These are phyloP conservation scores for Penicillium steckii DNA, from an alignment of 495 filamentous ascomycete species.

Conservation along the genomic window DNA sequence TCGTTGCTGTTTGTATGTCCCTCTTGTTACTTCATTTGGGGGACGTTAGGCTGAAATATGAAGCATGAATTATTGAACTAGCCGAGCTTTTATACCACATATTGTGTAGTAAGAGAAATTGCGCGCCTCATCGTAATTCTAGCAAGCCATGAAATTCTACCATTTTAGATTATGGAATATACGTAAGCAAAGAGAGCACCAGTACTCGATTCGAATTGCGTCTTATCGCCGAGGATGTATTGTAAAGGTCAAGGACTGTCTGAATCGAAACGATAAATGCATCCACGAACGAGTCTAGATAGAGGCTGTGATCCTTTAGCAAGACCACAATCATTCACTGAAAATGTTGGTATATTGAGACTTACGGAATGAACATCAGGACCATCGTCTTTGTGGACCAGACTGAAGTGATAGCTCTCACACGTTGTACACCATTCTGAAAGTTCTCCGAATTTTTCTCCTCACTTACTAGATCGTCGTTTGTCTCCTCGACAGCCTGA, in stretches of 20 bases:
- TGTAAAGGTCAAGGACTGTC: conserved; percentile 9
- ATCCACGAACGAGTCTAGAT: background rate
- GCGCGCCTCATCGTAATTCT: no score
- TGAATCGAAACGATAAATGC: background rate
- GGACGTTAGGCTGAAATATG: no score
- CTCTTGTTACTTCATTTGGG: no score
- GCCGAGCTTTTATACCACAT: no score
- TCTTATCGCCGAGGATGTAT: conserved; percentile 54
- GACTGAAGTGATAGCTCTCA: conserved; percentile 5
- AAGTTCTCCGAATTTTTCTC: conserved; percentile 1
- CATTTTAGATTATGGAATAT: no score
- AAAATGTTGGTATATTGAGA: background rate
- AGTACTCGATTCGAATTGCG: no score
- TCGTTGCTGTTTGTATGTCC: no score
- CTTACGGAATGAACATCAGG: conserved; percentile 9
- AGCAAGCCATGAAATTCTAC: no score
- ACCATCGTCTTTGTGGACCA: conserved; percentile 7
- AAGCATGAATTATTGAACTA: no score
- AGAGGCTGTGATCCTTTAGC: background rate
- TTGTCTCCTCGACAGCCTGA: background rate
- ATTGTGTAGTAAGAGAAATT: no score
- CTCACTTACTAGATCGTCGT: background rate
- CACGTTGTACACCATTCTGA: conserved; percentile 6
- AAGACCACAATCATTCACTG: no score
- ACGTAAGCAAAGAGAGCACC: no score